Conservation (phyloP, 305 asterid species). For the Petunia hybrid region DNA sequence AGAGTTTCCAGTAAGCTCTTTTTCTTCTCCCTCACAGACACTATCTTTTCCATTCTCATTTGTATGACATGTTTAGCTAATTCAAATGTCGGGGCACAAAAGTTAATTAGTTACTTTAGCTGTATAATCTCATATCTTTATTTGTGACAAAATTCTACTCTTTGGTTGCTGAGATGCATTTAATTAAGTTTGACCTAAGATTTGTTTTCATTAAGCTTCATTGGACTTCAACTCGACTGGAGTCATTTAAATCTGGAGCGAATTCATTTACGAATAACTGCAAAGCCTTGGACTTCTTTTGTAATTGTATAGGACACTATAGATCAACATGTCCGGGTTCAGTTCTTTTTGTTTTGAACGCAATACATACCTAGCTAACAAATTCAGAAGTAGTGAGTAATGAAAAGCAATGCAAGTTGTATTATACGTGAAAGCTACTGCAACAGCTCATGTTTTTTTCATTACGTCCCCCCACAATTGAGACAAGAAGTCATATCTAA, state of each 20-base stretch:
- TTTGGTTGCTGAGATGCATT: background rate
- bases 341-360: slow-evolving; percentile 22
- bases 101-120: background rate
- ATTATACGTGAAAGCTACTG: background rate
- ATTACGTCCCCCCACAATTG: background rate
- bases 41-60: background rate
- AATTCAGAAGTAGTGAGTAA: background rate
- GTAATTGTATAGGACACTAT: background rate
- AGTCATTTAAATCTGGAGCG: slow-evolving; percentile 3
- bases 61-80: slow-evolving; percentile 5
- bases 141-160: background rate
- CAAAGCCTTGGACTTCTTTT: slow-evolving; percentile 2
- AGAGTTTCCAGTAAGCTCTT: slow-evolving; percentile 69
- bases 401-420: background rate
- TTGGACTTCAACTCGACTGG: background rate
- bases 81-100: background rate
- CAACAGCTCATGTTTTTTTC: background rate
- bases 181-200: background rate
- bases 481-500: background rate
- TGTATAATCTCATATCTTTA: background rate
- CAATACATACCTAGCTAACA: slow-evolving; percentile 1
- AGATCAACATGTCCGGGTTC: background rate
- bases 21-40: background rate
- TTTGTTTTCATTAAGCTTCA: background rate
- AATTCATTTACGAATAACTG: background rate